These are phyloP conservation scores for Celoporthe dispersa DNA, from an alignment of 2,329 filamentous ascomycete genomes.

Conservation along the genomic window DNA sequence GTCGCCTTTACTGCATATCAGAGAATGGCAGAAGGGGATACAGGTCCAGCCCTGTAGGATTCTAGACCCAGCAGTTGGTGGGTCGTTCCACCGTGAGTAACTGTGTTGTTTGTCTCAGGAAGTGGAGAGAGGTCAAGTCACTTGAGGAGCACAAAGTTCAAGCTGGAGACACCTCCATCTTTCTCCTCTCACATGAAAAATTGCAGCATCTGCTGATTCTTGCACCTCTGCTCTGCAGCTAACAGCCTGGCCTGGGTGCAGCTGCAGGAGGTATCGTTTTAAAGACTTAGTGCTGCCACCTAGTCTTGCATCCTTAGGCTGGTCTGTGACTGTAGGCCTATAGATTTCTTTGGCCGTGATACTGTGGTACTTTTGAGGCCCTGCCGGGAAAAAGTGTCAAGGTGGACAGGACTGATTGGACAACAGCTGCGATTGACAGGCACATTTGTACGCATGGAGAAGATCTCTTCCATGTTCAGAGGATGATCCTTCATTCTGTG, in stretches of 20 bases:
- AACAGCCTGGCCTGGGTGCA: neutral
- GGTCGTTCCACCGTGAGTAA: neutral
- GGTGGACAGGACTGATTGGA: conserved; percentile 1
- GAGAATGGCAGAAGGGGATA: neutral
- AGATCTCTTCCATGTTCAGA: conserved; percentile 9
- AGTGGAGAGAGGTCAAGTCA: neutral
- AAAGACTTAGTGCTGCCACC: neutral
- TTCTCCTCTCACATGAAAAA: neutral
- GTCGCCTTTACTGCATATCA: neutral
- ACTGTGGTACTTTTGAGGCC: neutral
- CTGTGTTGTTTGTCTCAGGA: conserved; percentile 1
- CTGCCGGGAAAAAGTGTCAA: neutral
- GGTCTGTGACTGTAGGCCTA: neutral
- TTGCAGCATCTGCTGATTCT: neutral
- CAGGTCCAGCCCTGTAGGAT: conserved; percentile 4
- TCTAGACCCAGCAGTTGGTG: neutral
- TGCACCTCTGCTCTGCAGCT: conserved; percentile 1
- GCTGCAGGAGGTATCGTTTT: neutral
- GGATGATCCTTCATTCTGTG: neutral
- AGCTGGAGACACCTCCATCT: neutral
- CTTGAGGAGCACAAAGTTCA: neutral
- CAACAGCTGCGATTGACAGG: conserved; percentile 8
- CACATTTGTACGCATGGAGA: neutral
- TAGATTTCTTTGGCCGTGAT: neutral
- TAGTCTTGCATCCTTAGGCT: neutral